phyloP scores from a whole-genome alignment of 208 protist species.

The Porcisia hertigi region DNA sequence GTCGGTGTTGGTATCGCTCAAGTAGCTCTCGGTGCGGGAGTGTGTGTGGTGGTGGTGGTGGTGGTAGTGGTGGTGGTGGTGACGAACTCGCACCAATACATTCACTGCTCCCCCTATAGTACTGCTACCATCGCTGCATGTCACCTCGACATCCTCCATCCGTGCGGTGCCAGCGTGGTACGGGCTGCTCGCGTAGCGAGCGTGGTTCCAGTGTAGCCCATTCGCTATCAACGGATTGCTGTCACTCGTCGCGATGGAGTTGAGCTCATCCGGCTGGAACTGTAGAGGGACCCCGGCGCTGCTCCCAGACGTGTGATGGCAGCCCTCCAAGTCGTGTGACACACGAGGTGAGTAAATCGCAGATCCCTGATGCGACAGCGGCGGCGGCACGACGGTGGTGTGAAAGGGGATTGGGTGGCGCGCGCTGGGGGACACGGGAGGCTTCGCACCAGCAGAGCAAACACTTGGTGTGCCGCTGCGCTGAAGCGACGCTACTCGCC shows the following conservation, averaged over 20 bases:
- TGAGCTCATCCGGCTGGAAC: slow-evolving; percentile 10
- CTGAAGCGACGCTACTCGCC: neutral
- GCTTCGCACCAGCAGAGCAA: neutral
- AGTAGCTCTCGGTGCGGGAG: slow-evolving; percentile 27
- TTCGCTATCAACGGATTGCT: neutral
- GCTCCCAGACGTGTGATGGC: neutral
- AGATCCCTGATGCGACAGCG: neutral
- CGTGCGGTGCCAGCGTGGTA: neutral
- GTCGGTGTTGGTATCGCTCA: slow-evolving; percentile 33
- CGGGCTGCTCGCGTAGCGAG: slow-evolving; percentile 7
- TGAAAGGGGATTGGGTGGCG: neutral
- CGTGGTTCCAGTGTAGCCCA: neutral
- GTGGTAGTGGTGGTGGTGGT: slow-evolving; percentile 21
- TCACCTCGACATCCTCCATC: slow-evolving; percentile 10
- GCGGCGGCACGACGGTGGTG: neutral
- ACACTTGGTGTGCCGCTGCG: too few relatives aligned
- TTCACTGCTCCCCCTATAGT: slow-evolving; percentile 19
- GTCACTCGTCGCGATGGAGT: slow-evolving; percentile 7
- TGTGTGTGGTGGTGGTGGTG: too few relatives aligned
- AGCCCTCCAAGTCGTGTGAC: slow-evolving; percentile 7
- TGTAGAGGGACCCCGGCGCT: slow-evolving; percentile 1
- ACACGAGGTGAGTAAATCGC: neutral
- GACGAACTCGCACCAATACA: slow-evolving; percentile 36
- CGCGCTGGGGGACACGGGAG: neutral
- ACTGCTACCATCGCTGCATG: neutral